A percentile compares a stretch with the other conserved stretches of the same genome.
Evolutionary conservation across 177 flowering plant species (phyloP).

Genomic region (Vitis hybrid): DNA sequence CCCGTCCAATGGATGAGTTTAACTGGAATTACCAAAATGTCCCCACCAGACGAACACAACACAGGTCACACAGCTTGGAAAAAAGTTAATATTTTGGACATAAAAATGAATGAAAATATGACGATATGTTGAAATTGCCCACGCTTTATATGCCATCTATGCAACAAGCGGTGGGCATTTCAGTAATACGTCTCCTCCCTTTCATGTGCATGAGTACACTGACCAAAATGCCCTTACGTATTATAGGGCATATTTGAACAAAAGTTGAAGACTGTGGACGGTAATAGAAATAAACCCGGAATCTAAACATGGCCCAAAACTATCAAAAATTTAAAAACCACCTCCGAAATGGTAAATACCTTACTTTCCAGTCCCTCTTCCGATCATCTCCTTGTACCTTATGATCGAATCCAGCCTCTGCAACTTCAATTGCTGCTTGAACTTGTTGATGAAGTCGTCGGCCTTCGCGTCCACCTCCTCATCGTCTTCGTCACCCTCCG

Average conservation of each 20-base stretch:
- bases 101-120: background rate
- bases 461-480: conserved; percentile 64
- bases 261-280: no score
- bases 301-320: background rate
- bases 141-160: no score
- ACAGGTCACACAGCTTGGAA: background rate
- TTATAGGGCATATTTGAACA: no score
- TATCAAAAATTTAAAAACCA: conserved; percentile 2
- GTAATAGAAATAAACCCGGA: no score
- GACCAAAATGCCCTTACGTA: no score
- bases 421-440: conserved; percentile 58
- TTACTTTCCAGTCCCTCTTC: conserved; percentile 29
- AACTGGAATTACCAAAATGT: conserved; percentile 2
- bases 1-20: background rate
- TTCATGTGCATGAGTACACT: no score
- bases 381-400: conserved; percentile 47
- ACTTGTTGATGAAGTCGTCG: conserved; percentile 65
- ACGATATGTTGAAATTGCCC: no score
- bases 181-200: no score
- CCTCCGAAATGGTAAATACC: background rate
- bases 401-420: conserved; percentile 60
- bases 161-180: background rate
- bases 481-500: conserved; percentile 24
- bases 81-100: conserved; percentile 10
- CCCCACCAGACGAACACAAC: background rate